phyloP scores from a whole-genome alignment of 23 red algal species.

The Gracilaria domingensis region DNA sequence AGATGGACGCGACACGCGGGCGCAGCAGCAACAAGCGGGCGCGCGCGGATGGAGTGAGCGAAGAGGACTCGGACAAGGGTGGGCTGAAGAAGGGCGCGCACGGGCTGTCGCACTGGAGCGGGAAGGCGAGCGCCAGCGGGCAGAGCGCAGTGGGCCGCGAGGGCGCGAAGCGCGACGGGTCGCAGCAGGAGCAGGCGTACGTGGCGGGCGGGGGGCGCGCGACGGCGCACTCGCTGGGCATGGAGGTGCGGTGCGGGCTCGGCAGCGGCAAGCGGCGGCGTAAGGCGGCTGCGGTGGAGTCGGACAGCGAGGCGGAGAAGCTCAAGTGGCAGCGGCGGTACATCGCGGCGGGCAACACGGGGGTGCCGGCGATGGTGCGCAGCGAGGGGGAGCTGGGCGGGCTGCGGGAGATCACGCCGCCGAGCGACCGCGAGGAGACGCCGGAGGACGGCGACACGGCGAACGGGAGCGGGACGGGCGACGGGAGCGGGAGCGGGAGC shows the following conservation, averaged over 20 bases:
- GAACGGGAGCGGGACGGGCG: constrained; percentile 25
- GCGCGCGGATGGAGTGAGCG: not conserved
- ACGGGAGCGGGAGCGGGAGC: not conserved
- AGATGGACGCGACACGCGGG: not conserved
- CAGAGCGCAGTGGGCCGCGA: not conserved
- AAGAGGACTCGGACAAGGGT: not conserved
- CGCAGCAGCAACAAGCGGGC: not conserved
- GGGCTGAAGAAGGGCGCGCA: not conserved
- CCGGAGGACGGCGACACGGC: constrained; percentile 21
- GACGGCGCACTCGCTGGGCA: not conserved
- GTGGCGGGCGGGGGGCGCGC: not conserved
- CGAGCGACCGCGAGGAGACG: constrained; percentile 60
- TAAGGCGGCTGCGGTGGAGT: not conserved
- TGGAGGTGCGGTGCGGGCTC: not conserved
- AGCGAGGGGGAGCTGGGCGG: constrained; percentile 35
- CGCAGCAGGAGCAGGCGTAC: not conserved
- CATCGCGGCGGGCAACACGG: constrained; percentile 59
- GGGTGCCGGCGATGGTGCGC: constrained; percentile 44
- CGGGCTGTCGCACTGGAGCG: no score
- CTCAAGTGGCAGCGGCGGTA: constrained; percentile 20
- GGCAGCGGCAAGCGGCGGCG: not conserved
- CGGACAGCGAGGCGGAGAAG: not conserved
- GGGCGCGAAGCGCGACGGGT: not conserved
- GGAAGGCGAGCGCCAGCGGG: constrained; percentile 1
- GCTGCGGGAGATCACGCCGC: constrained; percentile 51